Conservation (phyloP, 2,329 filamentous ascomycete species). For the Sclerotinia nivalis region DNA sequence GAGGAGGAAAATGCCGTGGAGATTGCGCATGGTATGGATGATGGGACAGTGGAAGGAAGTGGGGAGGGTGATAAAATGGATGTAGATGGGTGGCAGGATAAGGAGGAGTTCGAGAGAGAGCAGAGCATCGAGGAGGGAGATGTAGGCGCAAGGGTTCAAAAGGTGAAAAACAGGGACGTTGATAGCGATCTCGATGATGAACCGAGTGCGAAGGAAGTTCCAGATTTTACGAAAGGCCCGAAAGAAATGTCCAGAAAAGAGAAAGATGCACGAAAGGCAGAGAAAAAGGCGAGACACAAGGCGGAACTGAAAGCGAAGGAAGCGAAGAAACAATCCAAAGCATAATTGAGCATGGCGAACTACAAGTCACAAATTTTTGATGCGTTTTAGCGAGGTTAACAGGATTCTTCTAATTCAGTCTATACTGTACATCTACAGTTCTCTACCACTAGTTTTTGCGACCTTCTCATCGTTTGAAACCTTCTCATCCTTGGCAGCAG, state of each 20-base stretch:
- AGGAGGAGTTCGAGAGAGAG: constrained; percentile 43
- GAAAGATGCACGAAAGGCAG: constrained; percentile 44
- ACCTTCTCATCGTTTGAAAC: constrained; percentile 53
- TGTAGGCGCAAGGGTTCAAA: constrained; percentile 28
- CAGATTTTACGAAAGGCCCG: constrained; percentile 38
- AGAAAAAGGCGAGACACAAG: constrained; percentile 49
- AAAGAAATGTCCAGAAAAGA: constrained; percentile 37
- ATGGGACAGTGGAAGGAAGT: constrained; percentile 31
- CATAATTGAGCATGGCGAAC: constrained; percentile 21
- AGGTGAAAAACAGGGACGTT: constrained; percentile 36
- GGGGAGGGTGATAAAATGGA: constrained; percentile 35
- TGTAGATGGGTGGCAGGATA: constrained; percentile 41
- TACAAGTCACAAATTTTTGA: constrained; percentile 24
- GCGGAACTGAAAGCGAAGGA: constrained; percentile 63
- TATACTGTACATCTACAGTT: constrained; percentile 56
- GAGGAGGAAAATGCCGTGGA: constrained; percentile 34
- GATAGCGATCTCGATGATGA: constrained; percentile 45
- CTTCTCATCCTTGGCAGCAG: constrained; percentile 44
- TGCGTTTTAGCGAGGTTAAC: constrained; percentile 15
- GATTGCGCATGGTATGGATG: constrained; percentile 36
- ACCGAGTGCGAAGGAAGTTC: constrained; percentile 25
- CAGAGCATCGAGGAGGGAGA: constrained; percentile 39
- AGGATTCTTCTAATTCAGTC: constrained; percentile 11
- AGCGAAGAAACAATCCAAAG: constrained; percentile 48
- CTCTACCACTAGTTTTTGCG: constrained; percentile 72